phyloP scores from a whole-genome alignment of 169 alveolate species.

The Fabrea salina region DNA sequence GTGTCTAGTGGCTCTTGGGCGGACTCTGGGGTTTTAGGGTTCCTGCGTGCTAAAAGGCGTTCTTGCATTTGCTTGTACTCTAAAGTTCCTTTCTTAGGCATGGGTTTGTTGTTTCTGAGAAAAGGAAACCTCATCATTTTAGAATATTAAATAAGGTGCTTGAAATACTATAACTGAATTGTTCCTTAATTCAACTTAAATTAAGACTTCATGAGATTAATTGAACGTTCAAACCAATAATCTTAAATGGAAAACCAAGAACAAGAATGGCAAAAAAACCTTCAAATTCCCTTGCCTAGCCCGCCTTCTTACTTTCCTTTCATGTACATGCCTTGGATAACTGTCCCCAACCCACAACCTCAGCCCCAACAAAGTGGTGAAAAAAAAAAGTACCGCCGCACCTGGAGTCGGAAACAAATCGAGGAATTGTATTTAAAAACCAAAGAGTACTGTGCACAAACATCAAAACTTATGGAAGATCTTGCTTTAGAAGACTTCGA shows the following conservation, averaged over 20 bases:
- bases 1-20: not conserved
- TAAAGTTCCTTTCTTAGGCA: not conserved
- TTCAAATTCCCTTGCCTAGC: too few relatives aligned
- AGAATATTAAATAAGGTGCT: too few relatives aligned
- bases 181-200: too few relatives aligned
- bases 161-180: too few relatives aligned
- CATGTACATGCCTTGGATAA: slow-evolving; percentile 1
- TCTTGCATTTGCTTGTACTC: not conserved
- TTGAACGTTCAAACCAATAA: too few relatives aligned
- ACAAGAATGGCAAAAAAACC: too few relatives aligned
- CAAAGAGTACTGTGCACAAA: not conserved
- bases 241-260: too few relatives aligned
- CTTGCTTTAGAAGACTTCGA: not conserved
- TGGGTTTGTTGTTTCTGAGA: not conserved
- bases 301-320: too few relatives aligned
- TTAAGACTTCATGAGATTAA: too few relatives aligned
- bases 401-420: slow-evolving; percentile 15
- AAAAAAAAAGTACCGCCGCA: slow-evolving; percentile 14
- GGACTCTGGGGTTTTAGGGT: not conserved
- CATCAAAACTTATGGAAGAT: not conserved
- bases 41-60: not conserved
- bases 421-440: not conserved
- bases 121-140: not conserved
- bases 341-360: not conserved
- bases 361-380: not conserved